Conservation (phyloP, 495 filamentous ascomycete genomes). For the Penicillium paxilli region DNA sequence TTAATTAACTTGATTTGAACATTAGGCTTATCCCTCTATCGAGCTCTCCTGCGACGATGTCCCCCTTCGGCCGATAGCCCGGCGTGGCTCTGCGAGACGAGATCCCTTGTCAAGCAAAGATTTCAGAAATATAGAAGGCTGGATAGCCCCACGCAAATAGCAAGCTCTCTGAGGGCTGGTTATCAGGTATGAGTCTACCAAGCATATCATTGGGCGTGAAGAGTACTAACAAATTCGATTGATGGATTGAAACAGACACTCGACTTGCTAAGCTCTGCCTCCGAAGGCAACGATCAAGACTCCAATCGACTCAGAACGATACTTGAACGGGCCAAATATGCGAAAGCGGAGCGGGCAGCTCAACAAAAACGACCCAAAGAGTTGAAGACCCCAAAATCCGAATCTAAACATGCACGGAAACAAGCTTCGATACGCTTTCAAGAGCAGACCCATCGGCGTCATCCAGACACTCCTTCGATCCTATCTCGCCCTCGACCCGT, state of each 20-base stretch:
- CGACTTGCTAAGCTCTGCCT: constrained; percentile 40
- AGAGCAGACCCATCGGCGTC: constrained; percentile 27
- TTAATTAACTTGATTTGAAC: not conserved
- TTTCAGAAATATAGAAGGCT: constrained; percentile 60
- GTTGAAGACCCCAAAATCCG: constrained; percentile 13
- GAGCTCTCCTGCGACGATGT: constrained; percentile 66
- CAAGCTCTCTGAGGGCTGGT: constrained; percentile 60
- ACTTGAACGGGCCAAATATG: constrained; percentile 18
- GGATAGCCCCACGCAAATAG: constrained; percentile 53
- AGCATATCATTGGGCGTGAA: not conserved
- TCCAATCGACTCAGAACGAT: constrained; percentile 22
- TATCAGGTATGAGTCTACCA: constrained; percentile 53
- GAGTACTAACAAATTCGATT: not conserved
- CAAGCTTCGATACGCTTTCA: constrained; percentile 26
- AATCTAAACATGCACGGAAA: constrained; percentile 26
- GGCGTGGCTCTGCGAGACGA: constrained; percentile 39
- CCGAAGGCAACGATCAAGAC: constrained; percentile 29
- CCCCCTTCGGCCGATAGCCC: constrained; percentile 43
- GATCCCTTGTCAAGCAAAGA: constrained; percentile 48
- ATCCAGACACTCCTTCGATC: constrained; percentile 41
- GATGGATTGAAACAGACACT: constrained; percentile 31
- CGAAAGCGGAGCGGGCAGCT: constrained; percentile 18
- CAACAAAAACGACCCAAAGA: constrained; percentile 18
- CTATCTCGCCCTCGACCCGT: constrained; percentile 46
- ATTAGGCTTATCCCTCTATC: constrained; percentile 72